A percentile compares a stretch with the other conserved stretches of the same genome.
Evolutionary conservation across 2,329 filamentous ascomycete species (phyloP).

Genomic region (Xylaria sp.): DNA sequence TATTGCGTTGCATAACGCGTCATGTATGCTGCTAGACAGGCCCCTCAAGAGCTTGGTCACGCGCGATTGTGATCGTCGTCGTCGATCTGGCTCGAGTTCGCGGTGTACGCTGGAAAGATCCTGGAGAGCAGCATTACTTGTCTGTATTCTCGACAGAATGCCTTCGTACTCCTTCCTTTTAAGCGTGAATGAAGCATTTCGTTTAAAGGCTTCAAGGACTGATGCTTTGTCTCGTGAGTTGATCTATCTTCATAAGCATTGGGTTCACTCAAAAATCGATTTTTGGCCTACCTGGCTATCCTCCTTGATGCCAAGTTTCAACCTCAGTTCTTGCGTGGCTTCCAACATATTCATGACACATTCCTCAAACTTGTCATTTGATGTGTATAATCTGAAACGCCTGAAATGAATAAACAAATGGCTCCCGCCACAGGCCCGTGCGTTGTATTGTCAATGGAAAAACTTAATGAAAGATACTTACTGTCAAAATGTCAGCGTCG

Average conservation of each 20-base stretch:
- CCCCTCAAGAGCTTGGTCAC: slow-evolving; percentile 4
- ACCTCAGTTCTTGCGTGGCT: background rate
- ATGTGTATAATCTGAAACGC: slow-evolving; percentile 4
- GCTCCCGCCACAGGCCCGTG: background rate
- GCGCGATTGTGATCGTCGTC: background rate
- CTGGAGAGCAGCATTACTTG: background rate
- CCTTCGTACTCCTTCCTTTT: background rate
- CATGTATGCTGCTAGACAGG: slow-evolving; percentile 1
- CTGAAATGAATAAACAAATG: background rate
- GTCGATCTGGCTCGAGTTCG: background rate
- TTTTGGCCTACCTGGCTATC: background rate
- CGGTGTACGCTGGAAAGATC: background rate
- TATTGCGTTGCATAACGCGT: background rate
- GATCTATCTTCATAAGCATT: background rate
- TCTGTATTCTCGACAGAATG: background rate
- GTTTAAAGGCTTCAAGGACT: slow-evolving; percentile 1
- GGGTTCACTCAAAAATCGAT: too few species aligned
- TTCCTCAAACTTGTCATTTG: background rate
- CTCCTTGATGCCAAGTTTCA: background rate
- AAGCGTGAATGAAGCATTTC: background rate
- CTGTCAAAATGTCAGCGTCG: background rate
- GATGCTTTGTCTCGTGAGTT: background rate
- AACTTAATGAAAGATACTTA: background rate
- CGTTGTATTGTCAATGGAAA: background rate
- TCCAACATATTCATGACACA: background rate